A percentile compares a stretch with the other conserved stretches of the same genome.
phyloP scores from a whole-genome alignment of 345 rosid genomes.

The Linum trigynum region DNA sequence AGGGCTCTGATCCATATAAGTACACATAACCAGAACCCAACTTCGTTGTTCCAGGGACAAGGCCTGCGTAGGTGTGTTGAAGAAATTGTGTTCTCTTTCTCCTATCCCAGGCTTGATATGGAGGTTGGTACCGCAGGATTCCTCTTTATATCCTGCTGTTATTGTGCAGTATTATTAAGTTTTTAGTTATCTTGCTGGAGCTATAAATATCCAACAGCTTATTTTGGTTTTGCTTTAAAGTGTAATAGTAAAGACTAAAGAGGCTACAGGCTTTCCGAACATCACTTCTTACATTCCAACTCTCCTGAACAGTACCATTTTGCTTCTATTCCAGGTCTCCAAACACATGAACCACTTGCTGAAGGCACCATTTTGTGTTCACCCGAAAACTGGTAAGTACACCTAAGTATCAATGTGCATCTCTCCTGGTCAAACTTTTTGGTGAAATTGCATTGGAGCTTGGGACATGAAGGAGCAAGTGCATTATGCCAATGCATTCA shows the following conservation, averaged over 20 bases:
- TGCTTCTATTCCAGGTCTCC: constrained; percentile 51
- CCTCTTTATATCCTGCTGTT: no score
- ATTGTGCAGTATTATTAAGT: no score
- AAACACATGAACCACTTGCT: constrained; percentile 95
- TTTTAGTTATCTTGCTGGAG: no score
- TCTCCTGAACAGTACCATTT: neutral
- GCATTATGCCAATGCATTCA: no score
- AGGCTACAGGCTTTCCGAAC: neutral
- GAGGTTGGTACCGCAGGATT: constrained; percentile 41
- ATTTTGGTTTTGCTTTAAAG: neutral
- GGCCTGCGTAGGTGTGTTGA: constrained; percentile 68
- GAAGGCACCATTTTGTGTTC: constrained; percentile 95
- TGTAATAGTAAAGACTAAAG: no score
- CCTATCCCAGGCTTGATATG: constrained; percentile 93
- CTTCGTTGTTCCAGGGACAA: constrained; percentile 35
- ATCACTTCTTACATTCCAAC: neutral
- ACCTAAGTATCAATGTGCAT: neutral
- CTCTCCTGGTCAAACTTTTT: neutral
- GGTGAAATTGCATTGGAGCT: no score
- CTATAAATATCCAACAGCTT: neutral
- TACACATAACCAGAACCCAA: no score
- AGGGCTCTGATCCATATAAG: neutral
- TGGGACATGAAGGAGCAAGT: no score
- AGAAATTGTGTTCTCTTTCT: constrained; percentile 71
- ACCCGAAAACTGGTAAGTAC: constrained; percentile 75